Percentiles rank a stretch among this genome's conserved stretches.
Conservation (phyloP, 1,284 basidiomycete species). For the Boletus subluridellus region DNA sequence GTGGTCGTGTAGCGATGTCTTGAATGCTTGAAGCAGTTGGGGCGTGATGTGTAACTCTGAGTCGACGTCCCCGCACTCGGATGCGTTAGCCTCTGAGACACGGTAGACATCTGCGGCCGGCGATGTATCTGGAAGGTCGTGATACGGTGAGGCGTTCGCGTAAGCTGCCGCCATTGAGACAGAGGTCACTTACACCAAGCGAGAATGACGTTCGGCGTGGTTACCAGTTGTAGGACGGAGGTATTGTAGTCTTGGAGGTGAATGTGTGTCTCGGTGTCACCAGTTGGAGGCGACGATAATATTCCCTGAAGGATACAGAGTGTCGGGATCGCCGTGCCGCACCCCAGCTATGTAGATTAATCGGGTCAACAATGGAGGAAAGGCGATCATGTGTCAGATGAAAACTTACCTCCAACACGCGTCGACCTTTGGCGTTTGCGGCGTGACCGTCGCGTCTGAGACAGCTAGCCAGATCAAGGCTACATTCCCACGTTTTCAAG, state of each 20-base stretch:
- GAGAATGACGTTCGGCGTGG: slow-evolving; percentile 85
- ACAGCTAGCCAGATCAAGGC: slow-evolving; percentile 77
- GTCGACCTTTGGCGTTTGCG: slow-evolving; percentile 40
- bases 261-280: slow-evolving; percentile 47
- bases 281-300: slow-evolving; percentile 40
- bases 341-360: slow-evolving; percentile 60
- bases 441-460: slow-evolving; percentile 36
- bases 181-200: slow-evolving; percentile 65
- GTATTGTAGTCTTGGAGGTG: slow-evolving; percentile 94
- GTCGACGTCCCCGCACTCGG: slow-evolving; percentile 11
- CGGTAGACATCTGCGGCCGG: slow-evolving; percentile 22
- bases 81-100: slow-evolving; percentile 3
- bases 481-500: slow-evolving; percentile 97
- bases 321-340: slow-evolving; percentile 87
- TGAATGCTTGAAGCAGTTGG: slow-evolving; percentile 65
- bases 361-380: not conserved
- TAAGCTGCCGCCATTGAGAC: slow-evolving; percentile 29
- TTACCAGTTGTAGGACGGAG: slow-evolving; percentile 79
- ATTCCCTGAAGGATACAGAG: slow-evolving; percentile 68
- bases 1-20: slow-evolving; percentile 48
- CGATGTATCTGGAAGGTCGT: slow-evolving; percentile 26
- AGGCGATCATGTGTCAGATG: slow-evolving; percentile 4
- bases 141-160: not conserved
- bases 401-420: slow-evolving; percentile 59
- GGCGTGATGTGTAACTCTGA: slow-evolving; percentile 61